These are phyloP conservation scores for Hyphopichia pseudoburtonii DNA, from an alignment of 1,139 yeast genomes.

Conservation along the genomic window DNA sequence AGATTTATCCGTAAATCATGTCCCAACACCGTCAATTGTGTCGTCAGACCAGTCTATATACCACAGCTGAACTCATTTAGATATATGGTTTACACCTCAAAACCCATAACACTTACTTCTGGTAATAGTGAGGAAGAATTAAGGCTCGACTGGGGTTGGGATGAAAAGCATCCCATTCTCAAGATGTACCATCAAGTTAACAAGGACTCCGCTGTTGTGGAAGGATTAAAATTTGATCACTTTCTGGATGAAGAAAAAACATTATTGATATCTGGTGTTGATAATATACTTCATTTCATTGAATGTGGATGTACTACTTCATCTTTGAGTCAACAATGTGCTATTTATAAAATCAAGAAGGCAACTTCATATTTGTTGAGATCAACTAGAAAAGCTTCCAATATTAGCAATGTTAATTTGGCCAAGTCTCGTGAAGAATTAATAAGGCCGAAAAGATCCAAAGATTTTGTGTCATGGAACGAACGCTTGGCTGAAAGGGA, in stretches of 20 bases:
- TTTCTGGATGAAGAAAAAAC: conserved; percentile 52
- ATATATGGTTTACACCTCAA: conserved; percentile 60
- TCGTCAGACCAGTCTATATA: conserved; percentile 53
- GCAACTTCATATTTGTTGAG: conserved; percentile 57
- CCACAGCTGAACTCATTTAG: conserved; percentile 46
- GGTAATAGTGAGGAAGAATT: conserved; percentile 52
- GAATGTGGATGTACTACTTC: conserved; percentile 67
- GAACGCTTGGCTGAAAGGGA: conserved; percentile 36
- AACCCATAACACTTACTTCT: conserved; percentile 45
- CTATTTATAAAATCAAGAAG: conserved; percentile 60
- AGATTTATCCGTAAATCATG: conserved; percentile 79
- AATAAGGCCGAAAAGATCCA: conserved; percentile 31
- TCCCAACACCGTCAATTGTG: conserved; percentile 63
- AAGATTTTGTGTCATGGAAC: conserved; percentile 40
- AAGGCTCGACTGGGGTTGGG: conserved; percentile 89
- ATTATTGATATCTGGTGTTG: conserved; percentile 57
- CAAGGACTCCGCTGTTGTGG: conserved; percentile 17
- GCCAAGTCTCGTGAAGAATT: conserved; percentile 43
- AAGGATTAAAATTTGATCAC: conserved; percentile 44
- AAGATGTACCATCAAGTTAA: conserved; percentile 36
- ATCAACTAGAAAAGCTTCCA: conserved; percentile 55
- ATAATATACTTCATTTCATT: conserved; percentile 53
- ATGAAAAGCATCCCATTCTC: conserved; percentile 68
- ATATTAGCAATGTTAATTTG: conserved; percentile 37
- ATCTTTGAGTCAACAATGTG: conserved; percentile 47